Conservation (phyloP, 1,284 basidiomycete species). For the Ceratobasidium sp. region DNA sequence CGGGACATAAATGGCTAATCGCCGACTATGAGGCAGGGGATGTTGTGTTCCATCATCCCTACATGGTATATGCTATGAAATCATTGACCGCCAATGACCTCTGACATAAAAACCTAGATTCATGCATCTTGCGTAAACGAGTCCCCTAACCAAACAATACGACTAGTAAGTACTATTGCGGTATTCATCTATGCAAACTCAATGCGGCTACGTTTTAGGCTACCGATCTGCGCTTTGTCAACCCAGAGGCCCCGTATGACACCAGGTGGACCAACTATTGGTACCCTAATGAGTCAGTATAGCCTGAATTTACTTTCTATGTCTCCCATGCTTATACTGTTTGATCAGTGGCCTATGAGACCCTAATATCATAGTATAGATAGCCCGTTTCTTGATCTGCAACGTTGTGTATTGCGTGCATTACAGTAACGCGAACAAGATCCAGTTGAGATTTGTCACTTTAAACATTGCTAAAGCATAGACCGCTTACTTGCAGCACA, state of each 20-base stretch:
- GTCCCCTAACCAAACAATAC: slow-evolving; percentile 4
- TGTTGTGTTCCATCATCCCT: slow-evolving; percentile 25
- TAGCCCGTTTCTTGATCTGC: too few relatives aligned
- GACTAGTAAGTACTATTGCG: neutral
- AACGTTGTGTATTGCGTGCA: too few relatives aligned
- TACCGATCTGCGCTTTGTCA: slow-evolving; percentile 13
- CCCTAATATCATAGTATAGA: too few relatives aligned
- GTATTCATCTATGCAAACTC: too few relatives aligned
- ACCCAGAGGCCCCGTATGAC: slow-evolving; percentile 20
- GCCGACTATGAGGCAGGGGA: slow-evolving; percentile 18
- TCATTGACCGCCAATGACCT: neutral
- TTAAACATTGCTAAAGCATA: too few relatives aligned
- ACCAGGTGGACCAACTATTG: slow-evolving; percentile 19
- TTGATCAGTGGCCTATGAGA: neutral
- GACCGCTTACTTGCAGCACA: too few relatives aligned
- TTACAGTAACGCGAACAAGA: too few relatives aligned
- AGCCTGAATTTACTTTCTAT: too few relatives aligned
- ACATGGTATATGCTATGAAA: neutral
- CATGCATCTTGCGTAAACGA: slow-evolving; percentile 25
- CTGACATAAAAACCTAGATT: neutral
- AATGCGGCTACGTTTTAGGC: neutral
- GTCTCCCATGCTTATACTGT: neutral
- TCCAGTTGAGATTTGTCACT: too few relatives aligned
- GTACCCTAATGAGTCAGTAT: slow-evolving; percentile 7
- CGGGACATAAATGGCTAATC: slow-evolving; percentile 12